Base-by-base conservation (phyloP, 2,329 filamentous ascomycete genomes). In the Xylariaceae sp. region DNA sequence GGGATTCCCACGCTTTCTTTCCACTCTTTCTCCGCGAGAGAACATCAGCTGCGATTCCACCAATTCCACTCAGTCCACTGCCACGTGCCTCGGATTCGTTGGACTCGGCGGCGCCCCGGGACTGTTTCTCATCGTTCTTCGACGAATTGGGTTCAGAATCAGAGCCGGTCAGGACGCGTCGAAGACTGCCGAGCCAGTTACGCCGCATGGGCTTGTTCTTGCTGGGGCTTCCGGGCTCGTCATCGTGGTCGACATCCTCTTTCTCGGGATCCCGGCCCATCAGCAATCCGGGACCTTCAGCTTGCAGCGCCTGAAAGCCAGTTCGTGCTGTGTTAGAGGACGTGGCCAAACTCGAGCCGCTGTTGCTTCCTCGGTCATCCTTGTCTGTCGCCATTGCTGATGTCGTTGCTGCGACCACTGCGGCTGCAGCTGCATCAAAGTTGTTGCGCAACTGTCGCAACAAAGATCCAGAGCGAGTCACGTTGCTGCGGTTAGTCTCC, bases 131-230 rank as follows among this genome's bases (percentile, higher is more conserved):
- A 17, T 69, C 67, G 15, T 68, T 65, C 30, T 64, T 62, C 53
- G 63, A 63, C 49, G 68, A 66, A 56, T 65, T 72, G 52, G 66
- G 67, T 66, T 69, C 67, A 64, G 73, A 59, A 48, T 57, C 73
- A 72, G 51, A 74, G 71, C 80, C 80, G 47, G 74, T 79, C 54
- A 90, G 83, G 9, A 87, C 86, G 44, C 87, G 80, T 15, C 83
- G 80, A 17, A 92, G 72, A 52, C 84, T 89, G 18, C 88, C 88
- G 9, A 92, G 76, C 85, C 87, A 90, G 23, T 81, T 82, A n/a
- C 80, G 75, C 3, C 79, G 74, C 48, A 35, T n/a, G 35, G 78
- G 75, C 68, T 84, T 86, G 10, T 68, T 74, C 74, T 86, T 81
- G 70, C 83, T 83, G 17, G 86, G 79, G 55, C 82, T 83, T 0